These are phyloP conservation scores for Lactifluus hygrophoroides DNA, from an alignment of 768 basidiomycete genomes.

Conservation along the genomic window DNA sequence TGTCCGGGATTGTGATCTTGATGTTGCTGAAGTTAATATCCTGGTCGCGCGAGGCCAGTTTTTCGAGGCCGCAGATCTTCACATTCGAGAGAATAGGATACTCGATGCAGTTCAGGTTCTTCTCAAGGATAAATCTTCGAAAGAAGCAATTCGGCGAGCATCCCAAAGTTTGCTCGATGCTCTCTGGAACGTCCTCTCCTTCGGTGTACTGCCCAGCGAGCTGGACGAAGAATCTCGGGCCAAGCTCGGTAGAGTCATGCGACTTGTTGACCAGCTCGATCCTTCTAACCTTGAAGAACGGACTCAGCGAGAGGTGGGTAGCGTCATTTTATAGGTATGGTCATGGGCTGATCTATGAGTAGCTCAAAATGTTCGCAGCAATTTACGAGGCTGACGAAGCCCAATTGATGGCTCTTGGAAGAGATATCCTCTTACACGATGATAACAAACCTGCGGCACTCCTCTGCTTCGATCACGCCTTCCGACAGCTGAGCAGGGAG, in stretches of 20 bases:
- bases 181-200: conserved; percentile 40
- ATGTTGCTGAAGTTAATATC: conserved; percentile 39
- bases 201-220: conserved; percentile 20
- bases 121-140: conserved; percentile 29
- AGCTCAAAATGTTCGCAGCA: conserved; percentile 12
- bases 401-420: not conserved
- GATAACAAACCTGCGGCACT: conserved; percentile 9
- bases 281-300: not conserved
- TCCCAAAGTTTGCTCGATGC: conserved; percentile 35
- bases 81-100: conserved; percentile 34
- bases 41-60: conserved; percentile 35
- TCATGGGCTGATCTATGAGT: not conserved
- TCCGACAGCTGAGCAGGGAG: not conserved
- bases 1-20: conserved; percentile 44
- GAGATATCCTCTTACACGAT: not conserved
- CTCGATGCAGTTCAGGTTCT: conserved; percentile 40
- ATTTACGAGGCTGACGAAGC: not conserved
- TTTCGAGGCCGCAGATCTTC: conserved; percentile 46
- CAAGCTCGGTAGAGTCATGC: not conserved
- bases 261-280: not conserved
- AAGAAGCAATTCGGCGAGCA: conserved; percentile 30
- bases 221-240: not conserved
- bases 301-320: not conserved
- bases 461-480: conserved; percentile 14
- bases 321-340: not conserved